phyloP scores from a whole-genome alignment of 331 rosid genomes.

The Stylosanthes scabra region DNA sequence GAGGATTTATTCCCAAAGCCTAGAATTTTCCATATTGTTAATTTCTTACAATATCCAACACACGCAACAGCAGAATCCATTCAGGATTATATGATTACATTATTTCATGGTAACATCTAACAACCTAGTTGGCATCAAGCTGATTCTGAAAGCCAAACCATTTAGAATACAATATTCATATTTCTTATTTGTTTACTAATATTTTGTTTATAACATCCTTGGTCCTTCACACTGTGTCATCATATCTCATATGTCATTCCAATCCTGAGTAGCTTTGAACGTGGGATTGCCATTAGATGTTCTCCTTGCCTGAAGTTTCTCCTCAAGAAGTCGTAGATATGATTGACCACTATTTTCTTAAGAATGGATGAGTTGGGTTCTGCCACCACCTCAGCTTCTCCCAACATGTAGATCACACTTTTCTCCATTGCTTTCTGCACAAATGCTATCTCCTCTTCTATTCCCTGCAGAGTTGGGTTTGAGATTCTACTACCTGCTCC shows the following conservation, averaged over 20 bases:
- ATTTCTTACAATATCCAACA: not conserved
- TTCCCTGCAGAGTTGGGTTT: constrained; percentile 23
- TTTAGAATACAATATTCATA: not conserved
- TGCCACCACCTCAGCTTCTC: constrained; percentile 63
- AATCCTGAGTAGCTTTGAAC: constrained; percentile 55
- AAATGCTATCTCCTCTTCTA: constrained; percentile 54
- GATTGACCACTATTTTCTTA: constrained; percentile 55
- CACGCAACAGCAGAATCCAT: not conserved
- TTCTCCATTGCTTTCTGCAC: constrained; percentile 56
- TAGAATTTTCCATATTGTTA: not conserved
- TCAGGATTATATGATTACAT: not conserved
- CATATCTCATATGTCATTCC: constrained; percentile 49
- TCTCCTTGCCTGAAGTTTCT: constrained; percentile 64
- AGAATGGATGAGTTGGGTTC: constrained; percentile 50
- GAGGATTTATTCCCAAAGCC: too few species aligned
- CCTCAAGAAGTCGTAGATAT: constrained; percentile 54
- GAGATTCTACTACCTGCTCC: constrained; percentile 19
- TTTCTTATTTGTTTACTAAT: not conserved
- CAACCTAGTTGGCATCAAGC: not conserved
- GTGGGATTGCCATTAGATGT: constrained; percentile 51
- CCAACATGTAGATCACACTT: constrained; percentile 64
- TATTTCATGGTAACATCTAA: not conserved
- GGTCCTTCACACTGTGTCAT: not conserved
- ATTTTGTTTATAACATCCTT: not conserved
- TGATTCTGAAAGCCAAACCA: constrained; percentile 3